These are phyloP conservation scores for Calvatia gigantea DNA, from an alignment of 768 basidiomycete species.

Conservation along the genomic window DNA sequence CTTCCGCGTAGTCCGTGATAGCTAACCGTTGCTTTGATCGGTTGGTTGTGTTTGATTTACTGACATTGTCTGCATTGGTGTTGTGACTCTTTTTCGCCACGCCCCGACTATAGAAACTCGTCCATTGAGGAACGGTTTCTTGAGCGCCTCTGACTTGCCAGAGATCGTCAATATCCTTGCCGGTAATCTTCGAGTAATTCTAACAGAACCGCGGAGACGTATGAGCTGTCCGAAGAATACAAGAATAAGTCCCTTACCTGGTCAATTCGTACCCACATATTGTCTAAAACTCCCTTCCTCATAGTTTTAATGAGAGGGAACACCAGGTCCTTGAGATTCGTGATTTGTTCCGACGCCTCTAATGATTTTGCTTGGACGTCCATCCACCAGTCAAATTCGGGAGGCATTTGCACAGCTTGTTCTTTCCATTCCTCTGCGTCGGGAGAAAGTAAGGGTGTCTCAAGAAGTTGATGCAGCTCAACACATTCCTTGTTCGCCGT, in stretches of 20 bases:
- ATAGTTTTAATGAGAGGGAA: constrained; percentile 57
- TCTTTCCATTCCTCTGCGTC: constrained; percentile 53
- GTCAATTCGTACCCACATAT: constrained; percentile 65
- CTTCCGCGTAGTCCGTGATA: constrained; percentile 41
- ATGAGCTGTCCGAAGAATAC: not conserved
- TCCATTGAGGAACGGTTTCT: constrained; percentile 58
- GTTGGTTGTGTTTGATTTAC: constrained; percentile 17
- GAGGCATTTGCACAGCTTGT: constrained; percentile 49
- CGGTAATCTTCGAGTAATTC: constrained; percentile 57
- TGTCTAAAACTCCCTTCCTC: constrained; percentile 45
- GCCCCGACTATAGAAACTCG: constrained; percentile 34
- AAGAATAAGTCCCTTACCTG: constrained; percentile 34
- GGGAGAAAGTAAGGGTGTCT: constrained; percentile 54
- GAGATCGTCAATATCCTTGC: constrained; percentile 54
- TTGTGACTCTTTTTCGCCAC: constrained; percentile 14
- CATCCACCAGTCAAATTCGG: constrained; percentile 61
- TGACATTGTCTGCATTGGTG: constrained; percentile 23
- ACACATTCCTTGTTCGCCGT: constrained; percentile 48
- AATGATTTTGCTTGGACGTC: constrained; percentile 65
- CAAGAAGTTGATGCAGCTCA: constrained; percentile 62
- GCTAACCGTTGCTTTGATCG: constrained; percentile 42
- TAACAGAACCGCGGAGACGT: constrained; percentile 19
- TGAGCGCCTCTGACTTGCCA: constrained; percentile 60
- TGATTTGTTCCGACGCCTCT: constrained; percentile 47
- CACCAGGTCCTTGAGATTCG: constrained; percentile 52